Percentiles rank a stretch among this genome's conserved stretches.
These are phyloP conservation scores for Cladophialophora exuberans DNA, from an alignment of 2,329 filamentous ascomycete species.

Conservation along the genomic window DNA sequence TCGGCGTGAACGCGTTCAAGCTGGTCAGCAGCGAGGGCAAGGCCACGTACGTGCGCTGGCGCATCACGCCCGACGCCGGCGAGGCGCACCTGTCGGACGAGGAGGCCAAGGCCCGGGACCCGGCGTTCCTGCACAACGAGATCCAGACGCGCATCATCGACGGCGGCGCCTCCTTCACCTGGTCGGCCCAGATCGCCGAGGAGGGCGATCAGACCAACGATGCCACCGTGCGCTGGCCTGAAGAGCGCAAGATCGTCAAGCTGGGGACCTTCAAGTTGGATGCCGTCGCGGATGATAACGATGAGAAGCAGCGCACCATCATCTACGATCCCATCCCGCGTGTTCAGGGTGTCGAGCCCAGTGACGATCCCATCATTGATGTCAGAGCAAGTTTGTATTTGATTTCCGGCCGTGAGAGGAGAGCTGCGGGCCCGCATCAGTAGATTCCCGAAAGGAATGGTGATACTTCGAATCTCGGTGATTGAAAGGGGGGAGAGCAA, in stretches of 20 bases:
- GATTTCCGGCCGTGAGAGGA: conserved; percentile 57
- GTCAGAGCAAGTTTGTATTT: conserved; percentile 60
- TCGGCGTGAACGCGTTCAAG: conserved; percentile 42
- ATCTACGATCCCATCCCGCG: conserved; percentile 64
- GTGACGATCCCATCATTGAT: conserved; percentile 60
- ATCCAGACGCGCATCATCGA: conserved; percentile 41
- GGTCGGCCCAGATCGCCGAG: conserved; percentile 55
- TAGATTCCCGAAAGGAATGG: too few species aligned
- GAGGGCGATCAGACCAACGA: conserved; percentile 54
- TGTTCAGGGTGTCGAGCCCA: conserved; percentile 56
- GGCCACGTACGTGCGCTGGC: conserved; percentile 53
- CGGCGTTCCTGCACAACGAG: conserved; percentile 56
- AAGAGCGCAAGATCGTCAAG: conserved; percentile 53
- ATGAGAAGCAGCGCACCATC: conserved; percentile 53
- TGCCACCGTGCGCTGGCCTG: conserved; percentile 58
- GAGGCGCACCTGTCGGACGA: conserved; percentile 44
- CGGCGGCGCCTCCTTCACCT: conserved; percentile 49
- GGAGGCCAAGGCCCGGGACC: conserved; percentile 42
- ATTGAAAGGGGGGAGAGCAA: too few species aligned
- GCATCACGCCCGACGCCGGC: conserved; percentile 52
- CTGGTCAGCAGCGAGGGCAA: conserved; percentile 45
- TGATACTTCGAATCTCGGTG: too few species aligned
- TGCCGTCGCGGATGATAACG: conserved; percentile 41
- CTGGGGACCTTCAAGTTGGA: conserved; percentile 55
- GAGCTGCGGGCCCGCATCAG: conserved; percentile 43